Conservation (phyloP, 768 basidiomycete species). For the Suillus decipiens region DNA sequence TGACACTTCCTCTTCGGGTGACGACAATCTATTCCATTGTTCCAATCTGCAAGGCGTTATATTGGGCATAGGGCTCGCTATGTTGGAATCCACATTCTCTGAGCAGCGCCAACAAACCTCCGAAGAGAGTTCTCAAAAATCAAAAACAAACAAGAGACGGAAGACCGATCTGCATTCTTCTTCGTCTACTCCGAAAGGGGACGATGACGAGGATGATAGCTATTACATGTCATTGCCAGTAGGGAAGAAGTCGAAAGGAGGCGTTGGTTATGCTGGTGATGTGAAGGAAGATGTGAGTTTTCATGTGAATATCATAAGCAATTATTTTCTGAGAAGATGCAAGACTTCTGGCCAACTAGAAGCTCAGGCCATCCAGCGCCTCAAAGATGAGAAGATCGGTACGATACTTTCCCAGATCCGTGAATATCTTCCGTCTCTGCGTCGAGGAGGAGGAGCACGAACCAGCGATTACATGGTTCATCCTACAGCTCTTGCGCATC, state of each 20-base stretch:
- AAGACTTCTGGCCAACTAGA: slow-evolving; percentile 82
- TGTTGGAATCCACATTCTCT: slow-evolving; percentile 75
- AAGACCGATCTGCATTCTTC: slow-evolving; percentile 36
- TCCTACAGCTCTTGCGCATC: slow-evolving; percentile 88
- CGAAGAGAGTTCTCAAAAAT: slow-evolving; percentile 28
- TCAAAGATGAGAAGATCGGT: slow-evolving; percentile 75
- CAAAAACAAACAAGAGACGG: slow-evolving; percentile 42
- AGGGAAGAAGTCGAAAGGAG: slow-evolving; percentile 73
- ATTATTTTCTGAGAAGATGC: slow-evolving; percentile 11
- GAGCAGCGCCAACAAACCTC: slow-evolving; percentile 47
- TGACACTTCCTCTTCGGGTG: slow-evolving; percentile 43
- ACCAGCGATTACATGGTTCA: slow-evolving; percentile 92
- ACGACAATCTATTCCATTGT: slow-evolving; percentile 81
- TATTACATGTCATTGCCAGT: slow-evolving; percentile 43
- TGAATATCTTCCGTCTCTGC: slow-evolving; percentile 80
- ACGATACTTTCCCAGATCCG: slow-evolving; percentile 69
- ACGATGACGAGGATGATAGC: slow-evolving; percentile 57
- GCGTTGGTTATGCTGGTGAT: slow-evolving; percentile 86
- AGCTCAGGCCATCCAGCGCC: slow-evolving; percentile 70
- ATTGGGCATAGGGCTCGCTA: slow-evolving; percentile 85
- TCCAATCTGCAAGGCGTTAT: slow-evolving; percentile 87
- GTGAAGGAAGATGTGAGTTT: slow-evolving; percentile 79
- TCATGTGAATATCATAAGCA: neutral
- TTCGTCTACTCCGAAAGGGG: slow-evolving; percentile 30
- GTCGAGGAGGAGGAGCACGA: slow-evolving; percentile 71